phyloP scores from a whole-genome alignment of 2,329 filamentous ascomycete species.

The Aplosporella prunicola region DNA sequence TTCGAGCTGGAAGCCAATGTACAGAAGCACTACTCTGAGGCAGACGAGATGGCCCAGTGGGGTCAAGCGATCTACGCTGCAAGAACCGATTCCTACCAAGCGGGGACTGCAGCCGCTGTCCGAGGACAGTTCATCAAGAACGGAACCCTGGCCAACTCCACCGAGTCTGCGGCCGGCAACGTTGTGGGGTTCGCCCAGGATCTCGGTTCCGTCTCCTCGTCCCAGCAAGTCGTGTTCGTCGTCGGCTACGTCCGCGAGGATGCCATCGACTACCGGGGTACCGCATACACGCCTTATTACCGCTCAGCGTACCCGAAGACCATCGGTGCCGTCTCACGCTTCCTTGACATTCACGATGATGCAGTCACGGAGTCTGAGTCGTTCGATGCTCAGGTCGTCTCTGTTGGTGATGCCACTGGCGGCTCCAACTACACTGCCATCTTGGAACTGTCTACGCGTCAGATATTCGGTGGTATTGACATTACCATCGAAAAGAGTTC shows the following conservation, averaged over 20 bases:
- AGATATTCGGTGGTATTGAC: conserved; percentile 34
- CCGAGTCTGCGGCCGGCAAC: conserved; percentile 16
- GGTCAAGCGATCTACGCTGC: conserved; percentile 34
- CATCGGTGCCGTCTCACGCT: conserved; percentile 27
- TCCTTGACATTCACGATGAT: conserved; percentile 32
- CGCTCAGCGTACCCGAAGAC: conserved; percentile 26
- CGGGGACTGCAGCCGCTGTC: conserved; percentile 21
- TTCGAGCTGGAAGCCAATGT: conserved; percentile 26
- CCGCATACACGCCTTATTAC: conserved; percentile 33
- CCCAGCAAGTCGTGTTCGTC: conserved; percentile 30
- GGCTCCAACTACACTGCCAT: conserved; percentile 35
- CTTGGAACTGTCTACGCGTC: conserved; percentile 31
- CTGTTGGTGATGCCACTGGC: conserved; percentile 16
- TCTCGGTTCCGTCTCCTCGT: conserved; percentile 22
- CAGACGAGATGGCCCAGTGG: conserved; percentile 34
- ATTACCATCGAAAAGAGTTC: conserved; percentile 29
- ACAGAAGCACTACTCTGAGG: conserved; percentile 25
- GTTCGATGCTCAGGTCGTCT: conserved; percentile 19
- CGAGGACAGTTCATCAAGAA: conserved; percentile 23
- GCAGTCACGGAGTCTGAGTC: conserved; percentile 26
- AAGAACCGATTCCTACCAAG: conserved; percentile 21
- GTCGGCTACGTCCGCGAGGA: conserved; percentile 33
- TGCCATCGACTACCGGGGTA: conserved; percentile 33
- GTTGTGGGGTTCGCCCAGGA: conserved; percentile 33
- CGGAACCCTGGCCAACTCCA: conserved; percentile 21